Conservation (phyloP, 1,284 basidiomycete genomes). For the Ganoderma resinaceum region DNA sequence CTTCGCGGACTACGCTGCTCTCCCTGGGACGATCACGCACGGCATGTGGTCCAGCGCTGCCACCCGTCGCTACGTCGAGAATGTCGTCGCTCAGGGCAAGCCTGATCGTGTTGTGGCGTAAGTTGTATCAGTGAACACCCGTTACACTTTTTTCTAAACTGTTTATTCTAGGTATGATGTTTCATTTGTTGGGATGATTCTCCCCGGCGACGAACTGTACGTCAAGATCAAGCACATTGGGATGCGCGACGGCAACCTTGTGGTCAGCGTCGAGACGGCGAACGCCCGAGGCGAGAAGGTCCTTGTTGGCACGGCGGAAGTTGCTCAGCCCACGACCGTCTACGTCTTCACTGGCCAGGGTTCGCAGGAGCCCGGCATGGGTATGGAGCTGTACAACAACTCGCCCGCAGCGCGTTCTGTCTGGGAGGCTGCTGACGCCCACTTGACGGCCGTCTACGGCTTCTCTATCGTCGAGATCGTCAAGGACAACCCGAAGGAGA, state of each 20-base stretch:
- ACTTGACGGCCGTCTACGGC: conserved; percentile 93
- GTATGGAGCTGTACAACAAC: conserved; percentile 96
- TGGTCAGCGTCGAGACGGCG: conserved; percentile 89
- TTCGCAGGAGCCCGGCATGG: conserved; percentile 98
- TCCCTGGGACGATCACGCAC: conserved; percentile 97
- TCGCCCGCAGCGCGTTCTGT: conserved; percentile 95
- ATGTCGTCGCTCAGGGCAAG: conserved; percentile 91
- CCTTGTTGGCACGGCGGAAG: conserved; percentile 91
- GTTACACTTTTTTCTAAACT: conserved; percentile 24
- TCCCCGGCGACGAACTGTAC: conserved; percentile 90
- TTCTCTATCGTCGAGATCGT: conserved; percentile 99
- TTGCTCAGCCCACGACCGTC: conserved; percentile 90
- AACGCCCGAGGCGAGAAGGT: conserved; percentile 92
- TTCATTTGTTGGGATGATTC: conserved; percentile 95
- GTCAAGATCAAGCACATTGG: conserved; percentile 92
- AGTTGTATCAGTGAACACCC: conserved; percentile 42
- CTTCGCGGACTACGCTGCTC: conserved; percentile 92
- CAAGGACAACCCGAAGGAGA: conserved; percentile 96
- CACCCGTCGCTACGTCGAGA: conserved; percentile 93
- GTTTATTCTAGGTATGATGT: conserved; percentile 77
- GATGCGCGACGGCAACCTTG: conserved; percentile 93
- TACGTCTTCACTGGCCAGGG: conserved; percentile 99
- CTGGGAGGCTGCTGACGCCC: conserved; percentile 96
- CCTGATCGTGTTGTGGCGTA: conserved; percentile 90
- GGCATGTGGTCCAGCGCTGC: conserved; percentile 98